Base-by-base conservation (phyloP, 2,329 filamentous ascomycete species). In the Pezicula radicicola region DNA sequence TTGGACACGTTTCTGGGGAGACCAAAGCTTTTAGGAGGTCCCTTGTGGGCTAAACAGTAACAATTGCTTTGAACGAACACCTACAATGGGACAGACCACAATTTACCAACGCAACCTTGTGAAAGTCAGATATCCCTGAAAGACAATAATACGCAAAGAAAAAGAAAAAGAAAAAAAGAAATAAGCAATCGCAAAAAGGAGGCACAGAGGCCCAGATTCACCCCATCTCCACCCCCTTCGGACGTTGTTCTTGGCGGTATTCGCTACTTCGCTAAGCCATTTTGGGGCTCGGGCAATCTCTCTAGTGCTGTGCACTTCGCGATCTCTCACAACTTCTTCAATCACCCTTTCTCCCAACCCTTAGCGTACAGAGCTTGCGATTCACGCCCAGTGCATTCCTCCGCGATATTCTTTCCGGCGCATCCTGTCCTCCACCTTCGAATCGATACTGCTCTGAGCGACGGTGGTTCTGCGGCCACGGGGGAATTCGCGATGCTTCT, bases 401-500 rank as follows among this genome's bases (percentile, higher is more conserved):
- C 52, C 42, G 45, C 50, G 49, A 12, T 45, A 45, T 35, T 28
- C 25, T 43, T 37, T 28, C 18, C 54, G 48, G 54, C 60, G 53
- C 52, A 51, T 49, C 49, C 45, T 54, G 28, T 39, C 52, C 33
- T 16, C 46, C 27, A 46, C 21, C 52, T 49, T 58, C 61, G 57
- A 60, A 60, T 64, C 61, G 59, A 63, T 55, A 60, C 42, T 49
- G 57, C 58, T 49, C 50, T 47, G 54, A 55, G 50, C 55, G 53
- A 53, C 66, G 70, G 71, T 73, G 72, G 73, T 72, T 68, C 63
- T 60, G 59, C 50, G 57, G 55, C 70, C 69, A 70, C 70, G 69
- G 65, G 25, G 60, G 66, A 66, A 58, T 66, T 67, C 66, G 76
- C 60, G 57, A 97, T 97, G 92, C 84, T 97, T 75, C 84, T 95